Base-by-base conservation (phyloP, 768 basidiomycete species). In the Leccinum incarnatum region DNA sequence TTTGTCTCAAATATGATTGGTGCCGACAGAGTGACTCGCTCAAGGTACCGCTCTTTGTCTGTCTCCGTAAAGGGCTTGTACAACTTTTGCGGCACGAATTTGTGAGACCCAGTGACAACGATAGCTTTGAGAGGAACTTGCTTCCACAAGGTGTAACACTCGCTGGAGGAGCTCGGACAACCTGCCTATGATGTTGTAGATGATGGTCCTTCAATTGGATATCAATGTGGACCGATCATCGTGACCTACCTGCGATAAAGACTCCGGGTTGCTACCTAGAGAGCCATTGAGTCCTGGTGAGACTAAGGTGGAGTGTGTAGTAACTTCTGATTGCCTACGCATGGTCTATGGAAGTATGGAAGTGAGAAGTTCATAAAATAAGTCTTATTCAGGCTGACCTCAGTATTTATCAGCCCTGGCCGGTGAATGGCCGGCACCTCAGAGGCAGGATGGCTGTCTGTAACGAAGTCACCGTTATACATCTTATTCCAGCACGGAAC, bases 1-100 rank as follows among this genome's bases (percentile, higher is more conserved):
- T 81, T 75, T 59, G 78, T 78, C 69, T 72, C 77, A 68, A 91
- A 91, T 62, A 81, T 80, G 60, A 91, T 84, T 2, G 89, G 87
- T 4, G 69, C 69, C 62, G 87, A 84, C 49, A 91, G 76, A 1
- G 78, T 68, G 40, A 87, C 83, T 53, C 90, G 86, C 57, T 84
- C 85, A 25, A 91, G 88, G 62, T 91, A 92, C 17, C 89, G 85
- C 37, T 84, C 83, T 36, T 83, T 80, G 71, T 91, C 89, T 59
- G 87, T 89, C 53, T 83, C 85, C 2, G 89, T 91, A 67, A 89
- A 85, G 2, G 90, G 90, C 62, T 82, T 83, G 69, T 91, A 92
- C 74, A 87, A 81, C 32, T 64, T 74, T 68, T 91, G 89, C 8
- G 86, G 88, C 3, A 91, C 72, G 62, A 86, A 83, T 32, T 74